Base-by-base conservation (phyloP, 768 basidiomycete genomes). In the Naganishia vishniacii region DNA sequence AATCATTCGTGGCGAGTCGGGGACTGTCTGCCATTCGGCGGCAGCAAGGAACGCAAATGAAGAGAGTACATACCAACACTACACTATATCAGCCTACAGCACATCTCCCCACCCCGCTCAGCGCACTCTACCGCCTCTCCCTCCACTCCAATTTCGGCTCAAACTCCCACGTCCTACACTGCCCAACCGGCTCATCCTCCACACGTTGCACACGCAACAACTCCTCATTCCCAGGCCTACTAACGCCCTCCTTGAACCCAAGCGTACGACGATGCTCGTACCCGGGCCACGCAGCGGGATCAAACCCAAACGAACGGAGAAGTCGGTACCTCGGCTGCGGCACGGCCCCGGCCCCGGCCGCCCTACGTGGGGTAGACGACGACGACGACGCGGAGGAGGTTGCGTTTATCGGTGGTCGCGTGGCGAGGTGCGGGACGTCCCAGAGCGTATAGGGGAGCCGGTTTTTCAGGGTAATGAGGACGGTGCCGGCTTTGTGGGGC, bases 211-310 rank as follows among this genome's bases (percentile, higher is more conserved):
- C 67, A 15, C 67, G 23, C 9, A 26, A 9, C 84, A 86, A 72
- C 84, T 84, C 40, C 84, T 88, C 13, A 84, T 88, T 79, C 76
- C 86, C 28, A 83, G 84, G 42, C 79, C 82, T 29, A 84, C 86
- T 72, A 83, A 83, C 0, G 75, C 88, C 74, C 83, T 81, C 79
- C 83, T 89, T 78, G 66, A 72, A 79, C 5, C 93, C 93, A 72
- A 91, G 88, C 3, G 94, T 95, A 85, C 94, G 88, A n/a, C 89
- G 81, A 75, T 98, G 94, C 69, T 86, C 86, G 70, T 97, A 98
- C 0, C 89, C 91, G 49, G 82, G 83, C 85, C 91, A 98, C 0
- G 79, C 67, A 11, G 75, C 75, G 44, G 88, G 81, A 44, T 84
- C 79, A 73, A 98, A 97, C 18, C 75, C 80, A 75, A 93, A 97